Conservation (phyloP, 805 yeast species). For the Starmerella tilneyi region DNA sequence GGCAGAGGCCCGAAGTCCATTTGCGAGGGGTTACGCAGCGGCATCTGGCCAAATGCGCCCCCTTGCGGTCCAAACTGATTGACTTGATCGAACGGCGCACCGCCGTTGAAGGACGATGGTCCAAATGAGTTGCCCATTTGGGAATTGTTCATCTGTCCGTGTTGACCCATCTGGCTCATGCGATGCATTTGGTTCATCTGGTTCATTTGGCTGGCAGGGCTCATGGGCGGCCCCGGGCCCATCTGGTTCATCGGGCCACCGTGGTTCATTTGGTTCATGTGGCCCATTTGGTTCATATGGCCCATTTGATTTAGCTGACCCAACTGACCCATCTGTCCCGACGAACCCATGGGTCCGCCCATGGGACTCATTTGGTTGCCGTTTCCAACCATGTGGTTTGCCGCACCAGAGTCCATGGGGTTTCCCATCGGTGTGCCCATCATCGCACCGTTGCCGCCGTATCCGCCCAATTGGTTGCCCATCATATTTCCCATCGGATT, state of each 20-base stretch:
- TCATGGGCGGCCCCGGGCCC: too few relatives aligned
- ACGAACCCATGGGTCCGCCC: neutral
- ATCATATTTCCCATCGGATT: slow-evolving; percentile 5
- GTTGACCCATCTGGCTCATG: neutral
- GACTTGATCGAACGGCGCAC: slow-evolving; percentile 2
- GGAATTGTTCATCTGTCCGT: slow-evolving; percentile 1
- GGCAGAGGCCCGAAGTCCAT: neutral
- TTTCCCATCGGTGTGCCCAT: slow-evolving; percentile 4
- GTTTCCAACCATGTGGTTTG: neutral
- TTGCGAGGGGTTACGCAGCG: neutral
- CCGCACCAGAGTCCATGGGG: neutral
- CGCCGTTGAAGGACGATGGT: neutral
- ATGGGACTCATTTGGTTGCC: slow-evolving; percentile 1
- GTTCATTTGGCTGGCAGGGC: neutral
- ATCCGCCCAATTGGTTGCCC: slow-evolving; percentile 3
- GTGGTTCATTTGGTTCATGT: neutral
- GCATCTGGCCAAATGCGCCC: slow-evolving; percentile 1
- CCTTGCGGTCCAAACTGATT: slow-evolving; percentile 1
- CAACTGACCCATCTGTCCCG: neutral
- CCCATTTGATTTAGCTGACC: neutral
- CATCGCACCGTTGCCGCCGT: slow-evolving; percentile 2
- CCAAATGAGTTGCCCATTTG: slow-evolving; percentile 2
- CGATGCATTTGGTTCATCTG: neutral
- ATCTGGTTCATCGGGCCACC: neutral
- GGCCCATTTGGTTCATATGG: slow-evolving; percentile 1